phyloP scores from a whole-genome alignment of 2,329 filamentous ascomycete species.

The Colletotrichum neosansevieriae region DNA sequence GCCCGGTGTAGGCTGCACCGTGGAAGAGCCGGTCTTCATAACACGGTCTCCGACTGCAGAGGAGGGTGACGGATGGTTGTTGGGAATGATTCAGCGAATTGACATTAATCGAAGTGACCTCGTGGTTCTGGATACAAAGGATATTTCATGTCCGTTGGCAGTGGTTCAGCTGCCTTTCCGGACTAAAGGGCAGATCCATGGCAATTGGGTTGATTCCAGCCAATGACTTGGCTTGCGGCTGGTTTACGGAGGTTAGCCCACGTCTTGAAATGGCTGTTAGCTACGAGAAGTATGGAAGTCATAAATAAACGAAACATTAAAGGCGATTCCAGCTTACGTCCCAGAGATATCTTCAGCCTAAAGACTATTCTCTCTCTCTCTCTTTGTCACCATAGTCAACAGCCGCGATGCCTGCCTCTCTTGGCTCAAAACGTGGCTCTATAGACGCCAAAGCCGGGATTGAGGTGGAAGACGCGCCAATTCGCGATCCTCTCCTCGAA shows the following conservation, averaged over 20 bases:
- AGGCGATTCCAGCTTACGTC: background rate
- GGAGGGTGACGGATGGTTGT: constrained; percentile 57
- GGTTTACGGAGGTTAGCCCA: no score
- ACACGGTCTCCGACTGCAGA: constrained; percentile 48
- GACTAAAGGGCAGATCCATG: constrained; percentile 39
- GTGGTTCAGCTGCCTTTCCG: constrained; percentile 53
- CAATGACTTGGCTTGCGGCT: no score
- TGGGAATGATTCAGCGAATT: constrained; percentile 49
- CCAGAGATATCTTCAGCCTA: background rate
- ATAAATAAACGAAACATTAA: background rate
- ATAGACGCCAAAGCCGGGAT: constrained; percentile 26
- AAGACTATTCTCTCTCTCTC: no score
- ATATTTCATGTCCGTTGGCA: constrained; percentile 53
- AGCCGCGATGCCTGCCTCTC: constrained; percentile 6
- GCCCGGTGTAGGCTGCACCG: constrained; percentile 44
- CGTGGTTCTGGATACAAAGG: constrained; percentile 53
- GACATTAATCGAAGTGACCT: constrained; percentile 8
- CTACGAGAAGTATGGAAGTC: background rate
- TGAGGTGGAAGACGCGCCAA: constrained; percentile 17
- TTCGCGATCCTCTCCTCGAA: constrained; percentile 31
- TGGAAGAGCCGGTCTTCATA: constrained; percentile 60
- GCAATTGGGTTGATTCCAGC: no score
- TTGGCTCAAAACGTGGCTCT: constrained; percentile 8
- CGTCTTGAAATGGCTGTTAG: no score
- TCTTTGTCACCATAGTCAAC: no score